Conservation (phyloP, 129 eudicot genomes). For the Oenanthe sinensis region DNA sequence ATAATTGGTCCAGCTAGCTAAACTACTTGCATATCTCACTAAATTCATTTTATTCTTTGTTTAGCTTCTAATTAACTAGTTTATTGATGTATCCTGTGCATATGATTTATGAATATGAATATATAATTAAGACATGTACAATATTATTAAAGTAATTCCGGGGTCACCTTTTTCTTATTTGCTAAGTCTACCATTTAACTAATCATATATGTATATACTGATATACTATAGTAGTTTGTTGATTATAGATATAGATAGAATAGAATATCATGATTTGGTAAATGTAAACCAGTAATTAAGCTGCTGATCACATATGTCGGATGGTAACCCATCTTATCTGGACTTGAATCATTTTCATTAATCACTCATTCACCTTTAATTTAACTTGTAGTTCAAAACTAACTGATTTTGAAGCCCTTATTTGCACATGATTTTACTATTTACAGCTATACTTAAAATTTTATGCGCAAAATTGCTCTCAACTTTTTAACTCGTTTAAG, state of each 20-base stretch:
- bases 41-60: background rate
- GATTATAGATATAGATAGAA: background rate
- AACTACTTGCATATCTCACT: background rate
- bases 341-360: background rate
- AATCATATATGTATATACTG: background rate
- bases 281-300: background rate
- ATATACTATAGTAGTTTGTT: background rate
- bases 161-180: constrained; percentile 3
- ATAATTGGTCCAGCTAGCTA: background rate
- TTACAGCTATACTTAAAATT: too few relatives aligned
- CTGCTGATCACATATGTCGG: background rate
- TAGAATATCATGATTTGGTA: background rate
- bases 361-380: background rate
- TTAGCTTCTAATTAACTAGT: background rate
- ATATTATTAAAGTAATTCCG: background rate
- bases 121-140: background rate
- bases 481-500: too few relatives aligned
- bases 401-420: background rate
- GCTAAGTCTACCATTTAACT: background rate
- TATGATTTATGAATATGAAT: background rate
- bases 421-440: too few relatives aligned
- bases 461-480: too few relatives aligned
- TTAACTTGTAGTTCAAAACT: background rate
- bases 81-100: background rate
- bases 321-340: background rate